Evolutionary conservation across 2,329 filamentous ascomycete species (phyloP), one percentile per base, ranked within the genome.

Genomic region (Monosporascus ibericus): DNA sequence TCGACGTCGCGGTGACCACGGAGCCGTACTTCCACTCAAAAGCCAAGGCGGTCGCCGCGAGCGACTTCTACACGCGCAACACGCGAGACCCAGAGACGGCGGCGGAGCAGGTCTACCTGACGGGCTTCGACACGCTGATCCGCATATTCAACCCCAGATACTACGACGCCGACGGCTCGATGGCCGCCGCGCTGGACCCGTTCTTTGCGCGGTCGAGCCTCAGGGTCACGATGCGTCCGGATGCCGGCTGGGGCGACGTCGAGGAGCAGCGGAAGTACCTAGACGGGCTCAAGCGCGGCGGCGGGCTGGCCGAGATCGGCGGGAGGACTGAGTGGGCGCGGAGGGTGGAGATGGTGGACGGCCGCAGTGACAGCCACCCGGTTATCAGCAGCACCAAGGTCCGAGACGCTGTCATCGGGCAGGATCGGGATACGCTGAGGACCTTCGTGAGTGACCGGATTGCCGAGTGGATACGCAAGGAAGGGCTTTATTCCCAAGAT

Each of bases 21-120:
- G 75, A 80, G 61, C 85, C 88, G 0, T 91, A 86, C 65, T 94
- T 92, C 61, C 81, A 82, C 53, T 84, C 86, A 62, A 92, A 92
- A 70, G 81, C 82, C 7, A 59, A 63, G 14, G 82, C 81, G 1
- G 82, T 92, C 27, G 70, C 74, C 0, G 62, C 66, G 8, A 67
- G 68, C 0, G 70, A 72, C 0, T 71, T 73, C 38, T 83, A 81
- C 58, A 50, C 63, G 58, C 42, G 37, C 6, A 38, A 18, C 25
- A 36, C 34, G 34, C 20, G 39, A 20, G 24, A 44, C 2, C 47
- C 40, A 40, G 44, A 22, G 30, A 52, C 15, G 30, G 38, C 34
- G 9, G 63, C 67, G 7, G 72, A 77, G 50, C 86, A 90, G 61
- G 71, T 88, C 4, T 88, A 88, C 62, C 78, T 92, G 2, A 80